A percentile compares a stretch with the other conserved stretches of the same genome.
These are phyloP conservation scores for Madurella fahalii DNA, from an alignment of 2,329 filamentous ascomycete species.

Conservation along the genomic window DNA sequence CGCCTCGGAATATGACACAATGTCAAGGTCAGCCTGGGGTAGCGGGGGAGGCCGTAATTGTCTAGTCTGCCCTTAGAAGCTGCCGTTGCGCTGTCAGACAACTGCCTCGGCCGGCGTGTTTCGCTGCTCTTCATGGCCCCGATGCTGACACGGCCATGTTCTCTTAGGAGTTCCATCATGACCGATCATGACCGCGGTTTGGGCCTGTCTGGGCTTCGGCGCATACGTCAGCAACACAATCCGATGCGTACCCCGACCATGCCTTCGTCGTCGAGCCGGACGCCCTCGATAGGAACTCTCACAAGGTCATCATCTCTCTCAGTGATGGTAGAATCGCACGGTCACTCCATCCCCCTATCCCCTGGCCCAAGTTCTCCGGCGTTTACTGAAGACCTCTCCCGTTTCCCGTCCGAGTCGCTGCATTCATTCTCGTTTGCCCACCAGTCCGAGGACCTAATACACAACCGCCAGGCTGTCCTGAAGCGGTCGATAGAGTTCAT, in stretches of 20 bases:
- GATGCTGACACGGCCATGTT: conserved; percentile 22
- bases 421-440: conserved; percentile 98
- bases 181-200: conserved; percentile 84
- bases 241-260: conserved; percentile 61
- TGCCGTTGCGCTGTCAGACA: conserved; percentile 5
- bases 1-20: conserved; percentile 60
- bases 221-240: conserved; percentile 80
- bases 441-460: conserved; percentile 86
- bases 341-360: conserved; percentile 43
- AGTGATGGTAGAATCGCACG: conserved; percentile 56
- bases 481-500: conserved; percentile 96
- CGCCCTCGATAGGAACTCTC: conserved; percentile 49
- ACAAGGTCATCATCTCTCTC: conserved; percentile 69
- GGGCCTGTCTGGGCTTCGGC: conserved; percentile 79
- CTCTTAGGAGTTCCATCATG: conserved; percentile 70
- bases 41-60: conserved; percentile 9
- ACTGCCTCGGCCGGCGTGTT: conserved; percentile 4
- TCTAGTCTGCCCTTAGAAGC: neutral
- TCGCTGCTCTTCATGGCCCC: neutral
- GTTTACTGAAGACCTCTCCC: conserved; percentile 81
- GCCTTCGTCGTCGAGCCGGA: conserved; percentile 58
- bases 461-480: conserved; percentile 86
- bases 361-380: conserved; percentile 68
- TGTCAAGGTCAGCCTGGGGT: conserved; percentile 62
- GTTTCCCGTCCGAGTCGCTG: conserved; percentile 91